Percentiles rank a stretch among this genome's conserved stretches.
These are phyloP conservation scores for Acanthamoeba sp. DNA, from an alignment of 208 protist genomes.

Conservation along the genomic window DNA sequence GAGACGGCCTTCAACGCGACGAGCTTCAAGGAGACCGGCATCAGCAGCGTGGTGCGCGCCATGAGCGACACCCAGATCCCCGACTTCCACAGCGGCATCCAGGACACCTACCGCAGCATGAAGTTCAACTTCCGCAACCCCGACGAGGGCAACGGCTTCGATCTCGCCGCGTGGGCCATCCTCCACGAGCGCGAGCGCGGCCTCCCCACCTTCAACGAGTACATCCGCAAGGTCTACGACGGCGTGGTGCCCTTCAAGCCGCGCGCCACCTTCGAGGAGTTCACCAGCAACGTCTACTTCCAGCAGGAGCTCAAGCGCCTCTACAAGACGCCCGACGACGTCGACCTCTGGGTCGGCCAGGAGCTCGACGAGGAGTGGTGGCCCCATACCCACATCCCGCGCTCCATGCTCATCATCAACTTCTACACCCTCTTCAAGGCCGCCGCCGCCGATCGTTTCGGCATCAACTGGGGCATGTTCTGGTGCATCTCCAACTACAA, in stretches of 20 bases:
- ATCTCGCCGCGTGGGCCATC: conserved; percentile 25
- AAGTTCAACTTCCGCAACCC: conserved; percentile 30
- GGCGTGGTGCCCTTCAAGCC: conserved; percentile 9
- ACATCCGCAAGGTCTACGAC: neutral
- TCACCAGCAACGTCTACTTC: conserved; percentile 41
- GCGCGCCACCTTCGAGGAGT: conserved; percentile 17
- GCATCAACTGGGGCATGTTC: conserved; percentile 47
- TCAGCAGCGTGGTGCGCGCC: neutral
- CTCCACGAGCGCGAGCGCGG: conserved; percentile 20
- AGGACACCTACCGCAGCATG: conserved; percentile 3
- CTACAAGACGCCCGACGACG: conserved; percentile 12
- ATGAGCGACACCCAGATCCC: conserved; percentile 13
- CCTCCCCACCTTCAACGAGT: conserved; percentile 20
- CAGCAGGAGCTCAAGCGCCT: neutral
- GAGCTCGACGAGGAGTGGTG: conserved; percentile 24
- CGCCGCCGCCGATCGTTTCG: conserved; percentile 17
- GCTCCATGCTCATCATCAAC: conserved; percentile 44
- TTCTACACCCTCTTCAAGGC: conserved; percentile 49
- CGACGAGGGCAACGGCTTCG: conserved; percentile 33
- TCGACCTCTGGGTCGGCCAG: conserved; percentile 42
- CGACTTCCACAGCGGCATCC: conserved; percentile 16
- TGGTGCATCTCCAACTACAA: conserved; percentile 50
- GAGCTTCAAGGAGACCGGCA: neutral
- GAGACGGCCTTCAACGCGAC: neutral
- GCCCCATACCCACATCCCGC: conserved; percentile 21